Evolutionary conservation across 192 early-diverging fungal genomes (phyloP).

Genomic region (Pecoramyces ruminantium): DNA sequence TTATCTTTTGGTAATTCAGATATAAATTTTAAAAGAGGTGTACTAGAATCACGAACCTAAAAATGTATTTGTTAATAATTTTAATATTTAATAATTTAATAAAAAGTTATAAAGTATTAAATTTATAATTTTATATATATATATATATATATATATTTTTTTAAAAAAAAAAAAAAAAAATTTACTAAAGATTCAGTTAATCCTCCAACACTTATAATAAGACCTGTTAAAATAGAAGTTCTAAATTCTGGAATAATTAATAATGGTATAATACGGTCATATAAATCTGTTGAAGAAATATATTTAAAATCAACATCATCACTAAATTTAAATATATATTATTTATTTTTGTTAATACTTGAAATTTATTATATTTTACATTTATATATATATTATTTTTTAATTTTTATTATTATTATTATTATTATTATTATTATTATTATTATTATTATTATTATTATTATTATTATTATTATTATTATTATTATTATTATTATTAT

Average conservation of each 20-base stretch:
- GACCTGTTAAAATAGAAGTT: slow-evolving; percentile 36
- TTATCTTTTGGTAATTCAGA: slow-evolving; percentile 16
- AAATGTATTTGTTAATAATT: not conserved
- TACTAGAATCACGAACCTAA: slow-evolving; percentile 49
- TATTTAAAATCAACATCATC: slow-evolving; percentile 29
- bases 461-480: no score
- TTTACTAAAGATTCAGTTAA: slow-evolving; percentile 58
- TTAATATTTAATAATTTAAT: no score
- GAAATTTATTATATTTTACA: no score
- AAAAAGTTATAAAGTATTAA: no score
- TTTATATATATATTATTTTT: no score
- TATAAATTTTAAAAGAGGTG: slow-evolving; percentile 38
- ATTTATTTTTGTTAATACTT: no score
- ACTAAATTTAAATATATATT: slow-evolving; percentile 1
- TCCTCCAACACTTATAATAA: slow-evolving; percentile 63
- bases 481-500: no score
- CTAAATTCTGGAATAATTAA: slow-evolving; percentile 36
- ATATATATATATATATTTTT: no score
- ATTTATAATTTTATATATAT: not conserved
- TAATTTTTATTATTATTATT: no score
- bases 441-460: no score
- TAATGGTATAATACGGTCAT: slow-evolving; percentile 34
- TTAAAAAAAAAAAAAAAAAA: not conserved
- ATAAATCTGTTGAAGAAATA: slow-evolving; percentile 41
- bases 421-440: no score